Evolutionary conservation across 495 filamentous ascomycete species (phyloP), one percentile per base, ranked within the genome.

Genomic region (Penicillium samsonianum): DNA sequence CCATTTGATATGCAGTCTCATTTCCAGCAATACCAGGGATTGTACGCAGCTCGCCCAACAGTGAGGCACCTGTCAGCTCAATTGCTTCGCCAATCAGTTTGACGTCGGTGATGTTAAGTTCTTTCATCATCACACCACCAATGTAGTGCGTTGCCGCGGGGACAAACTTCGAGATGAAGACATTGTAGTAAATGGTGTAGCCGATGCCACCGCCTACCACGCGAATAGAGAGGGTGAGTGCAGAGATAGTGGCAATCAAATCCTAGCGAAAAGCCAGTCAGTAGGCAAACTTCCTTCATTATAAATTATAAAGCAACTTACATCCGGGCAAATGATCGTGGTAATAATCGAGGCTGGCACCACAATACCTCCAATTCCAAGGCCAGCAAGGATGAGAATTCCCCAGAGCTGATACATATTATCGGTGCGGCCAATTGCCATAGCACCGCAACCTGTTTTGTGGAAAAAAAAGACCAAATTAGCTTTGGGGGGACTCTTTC

Each of bases 161-260:
- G 14, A 79, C 59, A 57, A 90, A 84, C 71, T 87, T 88, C 61
- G 79, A 78, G 61, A 82, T 68, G 73, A 89, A 91, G 62, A 91
- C 78, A 65, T 90, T 91, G 79, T 85, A 90, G 78, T 91, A 91
- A 56, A 86, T 81, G 22, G 80, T 81, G 67, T 90, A 91, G 42
- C 88, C 88, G 52, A 91, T 83, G 31, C 82, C 75, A 35, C 88
- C 87, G 33, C 88, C 88, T 33, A 89, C 78, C 51, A 89, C 85
- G 47, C 88, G 86, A 57, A 90, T 85, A 22, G 86, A 81, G 48
- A 90, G 84, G 2, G 88, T 89, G n/a, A 91, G 73, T 11, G 88
- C 85, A 12, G 87, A 84, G 49, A 90, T 81, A 17, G 87, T 90
- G 47, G 87, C 88, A 62, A 91, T 89, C 1, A 90, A 71, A 53